Base-by-base conservation (phyloP, 108 stramenopile genomes). In the Nannochloropsis salina region DNA sequence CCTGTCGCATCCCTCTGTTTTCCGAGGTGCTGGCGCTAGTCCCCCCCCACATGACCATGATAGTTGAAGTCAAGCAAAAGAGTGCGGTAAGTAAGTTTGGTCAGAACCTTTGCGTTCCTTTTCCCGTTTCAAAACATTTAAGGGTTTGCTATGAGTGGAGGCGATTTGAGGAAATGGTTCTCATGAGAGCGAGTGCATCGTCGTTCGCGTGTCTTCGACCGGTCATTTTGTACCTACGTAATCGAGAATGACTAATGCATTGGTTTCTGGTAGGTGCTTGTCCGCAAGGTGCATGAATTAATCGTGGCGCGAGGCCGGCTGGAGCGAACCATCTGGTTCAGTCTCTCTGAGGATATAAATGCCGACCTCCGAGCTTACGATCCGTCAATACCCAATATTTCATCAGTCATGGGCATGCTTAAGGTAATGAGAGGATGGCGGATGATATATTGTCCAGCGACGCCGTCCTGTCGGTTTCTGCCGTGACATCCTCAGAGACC, bases 1-100 rank as follows among this genome's bases (percentile, higher is more conserved):
- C 86, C 40, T 51, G n/a, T 21, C 45, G n/a, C 43, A 86, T 80
- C 86, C 86, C 40, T 41, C 81, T 6, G 15, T 44, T 84, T 83
- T 80, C 10, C 42, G 44, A 42, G n/a, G 86, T 51, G 18, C 11
- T 84, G 79, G 83, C 41, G 22, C 84, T 40, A 43, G 80, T 80
- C 44, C 86, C 74, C 22, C 31, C 44, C 42, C 42, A 51, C 86
- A 84, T 45, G 84, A 31, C 80, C 18, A 84, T 89, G 44, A 84
- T 83, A 21, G 84, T 90, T 40, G 89, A 90, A 80, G 84, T 90
- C 9, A 90, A 90, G 86, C 44, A 45, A 21, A 41, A 86, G 61
- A n/a, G n/a, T n/a, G 20, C 61, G 61, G 61, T 74, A 8, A 74
- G 61, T 74, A 2, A 31, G 1, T 31, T 31, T 31, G 31, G 31